A percentile compares a stretch with the other conserved stretches of the same genome.
These are phyloP conservation scores for Penicillium sp. DNA, from an alignment of 2,329 filamentous ascomycete genomes.

Conservation along the genomic window DNA sequence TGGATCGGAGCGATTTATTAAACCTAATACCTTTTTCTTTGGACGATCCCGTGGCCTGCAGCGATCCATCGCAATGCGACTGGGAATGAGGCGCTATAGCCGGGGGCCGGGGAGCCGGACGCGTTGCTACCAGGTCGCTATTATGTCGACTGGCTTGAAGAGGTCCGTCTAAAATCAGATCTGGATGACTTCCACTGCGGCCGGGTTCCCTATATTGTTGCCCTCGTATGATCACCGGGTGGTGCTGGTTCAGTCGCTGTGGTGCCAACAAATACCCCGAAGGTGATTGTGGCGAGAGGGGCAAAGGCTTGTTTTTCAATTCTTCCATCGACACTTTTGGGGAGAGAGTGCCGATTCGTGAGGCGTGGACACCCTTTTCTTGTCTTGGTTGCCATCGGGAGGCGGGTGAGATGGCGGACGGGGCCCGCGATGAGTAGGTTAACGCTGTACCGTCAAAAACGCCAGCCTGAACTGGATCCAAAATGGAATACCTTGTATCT, in stretches of 20 bases:
- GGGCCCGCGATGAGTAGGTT: not conserved
- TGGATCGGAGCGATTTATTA: not conserved
- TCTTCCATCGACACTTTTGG: slow-evolving; percentile 24
- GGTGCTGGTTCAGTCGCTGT: not conserved
- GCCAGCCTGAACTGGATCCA: slow-evolving; percentile 22
- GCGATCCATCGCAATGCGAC: slow-evolving; percentile 1
- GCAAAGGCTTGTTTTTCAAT: slow-evolving; percentile 39
- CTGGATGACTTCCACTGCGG: slow-evolving; percentile 5
- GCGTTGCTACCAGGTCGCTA: slow-evolving; percentile 31
- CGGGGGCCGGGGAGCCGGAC: slow-evolving; percentile 30
- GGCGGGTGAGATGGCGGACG: not conserved
- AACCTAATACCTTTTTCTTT: not conserved
- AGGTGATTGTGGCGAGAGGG: slow-evolving; percentile 16
- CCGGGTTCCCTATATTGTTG: not conserved
- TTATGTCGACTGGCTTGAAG: slow-evolving; percentile 34
- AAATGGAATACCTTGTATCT: slow-evolving; percentile 25
- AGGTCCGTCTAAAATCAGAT: slow-evolving; percentile 24
- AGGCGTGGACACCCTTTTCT: slow-evolving; percentile 1
- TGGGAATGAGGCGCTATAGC: slow-evolving; percentile 16
- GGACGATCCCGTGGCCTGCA: slow-evolving; percentile 1
- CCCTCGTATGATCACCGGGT: not conserved
- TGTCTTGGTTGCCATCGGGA: not conserved
- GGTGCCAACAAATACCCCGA: not conserved
- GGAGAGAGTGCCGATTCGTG: slow-evolving; percentile 11
- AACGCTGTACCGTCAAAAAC: slow-evolving; percentile 34